Evolutionary conservation across 805 yeast genomes (phyloP), one percentile per base, ranked within the genome.

Genomic region (Trichomonascus vanleenenianus): DNA sequence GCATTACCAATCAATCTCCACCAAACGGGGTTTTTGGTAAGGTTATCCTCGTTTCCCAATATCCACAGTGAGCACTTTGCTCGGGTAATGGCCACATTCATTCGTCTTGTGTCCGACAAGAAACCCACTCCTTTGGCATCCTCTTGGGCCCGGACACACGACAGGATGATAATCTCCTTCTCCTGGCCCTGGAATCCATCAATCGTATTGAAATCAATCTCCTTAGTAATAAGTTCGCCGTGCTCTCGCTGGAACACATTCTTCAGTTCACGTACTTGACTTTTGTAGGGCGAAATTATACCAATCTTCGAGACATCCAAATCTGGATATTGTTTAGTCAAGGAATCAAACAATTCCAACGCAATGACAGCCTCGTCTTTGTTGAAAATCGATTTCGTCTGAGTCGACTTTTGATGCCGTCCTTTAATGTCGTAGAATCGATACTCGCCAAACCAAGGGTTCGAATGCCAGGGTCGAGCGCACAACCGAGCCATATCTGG

Each of bases 171-270:
- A 40, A 93, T 78, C 51, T 91, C 97, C 63, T 91, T 93, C 60
- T 93, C 99, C 64, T 93, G 97, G 52, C 96, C 97, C 68, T 88
- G 99, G 61, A 89, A 93, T 1, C 97, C 98, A 72, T 93, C 99
- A 49, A 93, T 88, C 0, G 99, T 87, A 59, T 89, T 88, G 66
- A 93, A 88, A 59, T 85, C 95, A 41, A 94, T 78, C 44, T 76
- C 81, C 27, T 75, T 72, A 15, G 74, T 61, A 30, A 91, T 82
- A 2, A 67, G 58, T 2, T 67, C 67, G 9, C 97, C 97, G 56
- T 75, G 83, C 44, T 68, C 67, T 12, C 68, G 67, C 4, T 66
- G 61, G 56, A 93, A 91, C 1, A 71, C 62, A 15, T 73, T 70
- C 51, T 76, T 76, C 47, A 93, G 58, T 1, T 73, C 66, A 31